Percentiles rank a stretch among this genome's conserved stretches.
These are phyloP conservation scores for Pelargonium fulgidum DNA, from an alignment of 441 rosid species.

Conservation along the genomic window DNA sequence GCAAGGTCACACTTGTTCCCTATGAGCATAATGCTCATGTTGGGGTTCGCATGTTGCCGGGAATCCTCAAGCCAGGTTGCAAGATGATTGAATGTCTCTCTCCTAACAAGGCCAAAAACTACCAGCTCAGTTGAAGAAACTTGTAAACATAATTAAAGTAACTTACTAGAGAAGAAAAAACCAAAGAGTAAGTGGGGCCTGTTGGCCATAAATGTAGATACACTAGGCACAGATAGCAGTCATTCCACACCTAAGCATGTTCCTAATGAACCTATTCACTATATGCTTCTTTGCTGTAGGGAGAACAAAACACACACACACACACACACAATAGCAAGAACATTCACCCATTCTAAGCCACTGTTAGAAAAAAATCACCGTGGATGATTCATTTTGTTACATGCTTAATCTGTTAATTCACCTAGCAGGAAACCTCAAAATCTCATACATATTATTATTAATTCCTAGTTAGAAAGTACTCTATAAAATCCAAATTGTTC, in stretches of 20 bases:
- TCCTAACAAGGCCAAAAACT: slow-evolving; percentile 28
- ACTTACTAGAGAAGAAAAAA: background rate
- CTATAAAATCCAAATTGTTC: background rate
- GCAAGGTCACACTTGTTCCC: slow-evolving; percentile 51
- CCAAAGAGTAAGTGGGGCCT: too few relatives aligned
- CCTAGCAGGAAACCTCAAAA: background rate
- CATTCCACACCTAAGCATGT: too few relatives aligned
- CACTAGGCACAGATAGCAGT: too few relatives aligned
- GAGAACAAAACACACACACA: too few relatives aligned
- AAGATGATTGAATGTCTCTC: slow-evolving; percentile 53
- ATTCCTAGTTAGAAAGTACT: background rate
- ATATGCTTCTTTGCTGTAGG: too few relatives aligned
- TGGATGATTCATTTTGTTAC: too few relatives aligned
- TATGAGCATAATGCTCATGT: slow-evolving; percentile 47
- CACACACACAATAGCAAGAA: background rate
- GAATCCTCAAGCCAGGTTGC: slow-evolving; percentile 59
- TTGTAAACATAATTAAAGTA: background rate
- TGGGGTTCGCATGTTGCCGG: slow-evolving; percentile 54
- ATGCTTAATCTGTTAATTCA: too few relatives aligned
- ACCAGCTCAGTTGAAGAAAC: slow-evolving; percentile 9
- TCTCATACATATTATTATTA: background rate
- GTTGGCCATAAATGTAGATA: too few relatives aligned
- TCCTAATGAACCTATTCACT: too few relatives aligned
- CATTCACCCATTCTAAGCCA: too few relatives aligned
- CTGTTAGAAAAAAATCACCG: too few relatives aligned